phyloP scores from a whole-genome alignment of 768 basidiomycete genomes.

The Hirschioporus abietinus region DNA sequence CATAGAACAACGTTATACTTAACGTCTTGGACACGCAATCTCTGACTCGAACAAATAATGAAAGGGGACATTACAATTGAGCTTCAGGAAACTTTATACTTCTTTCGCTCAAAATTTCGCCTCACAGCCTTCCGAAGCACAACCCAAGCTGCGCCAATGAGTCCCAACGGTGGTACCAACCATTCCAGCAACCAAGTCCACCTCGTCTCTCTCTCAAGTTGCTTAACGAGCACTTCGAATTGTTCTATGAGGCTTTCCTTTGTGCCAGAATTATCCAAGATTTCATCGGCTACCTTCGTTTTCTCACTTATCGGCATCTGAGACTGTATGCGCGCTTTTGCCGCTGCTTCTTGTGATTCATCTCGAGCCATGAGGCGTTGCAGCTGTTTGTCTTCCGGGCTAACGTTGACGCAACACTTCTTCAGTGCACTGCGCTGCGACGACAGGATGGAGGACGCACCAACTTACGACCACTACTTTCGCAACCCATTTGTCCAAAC shows the following conservation, averaged over 20 bases:
- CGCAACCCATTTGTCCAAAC: slow-evolving; percentile 78
- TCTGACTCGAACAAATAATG: not conserved
- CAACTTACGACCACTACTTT: slow-evolving; percentile 88
- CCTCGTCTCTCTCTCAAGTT: slow-evolving; percentile 29
- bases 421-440: slow-evolving; percentile 2
- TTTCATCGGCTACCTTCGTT: slow-evolving; percentile 74
- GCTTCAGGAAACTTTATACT: not conserved
- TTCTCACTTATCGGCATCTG: slow-evolving; percentile 81
- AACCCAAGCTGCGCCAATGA: slow-evolving; percentile 41
- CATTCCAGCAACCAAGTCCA: slow-evolving; percentile 41
- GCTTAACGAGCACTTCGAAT: slow-evolving; percentile 38
- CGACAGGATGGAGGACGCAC: slow-evolving; percentile 36
- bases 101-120: not conserved
- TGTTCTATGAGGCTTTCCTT: slow-evolving; percentile 57
- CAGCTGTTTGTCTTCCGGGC: slow-evolving; percentile 80
- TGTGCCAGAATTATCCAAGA: slow-evolving; percentile 87
- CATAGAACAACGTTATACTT: too few relatives aligned
- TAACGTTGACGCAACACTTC: slow-evolving; percentile 25
- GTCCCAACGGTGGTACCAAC: slow-evolving; percentile 48
- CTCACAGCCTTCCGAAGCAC: slow-evolving; percentile 23
- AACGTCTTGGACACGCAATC: not conserved
- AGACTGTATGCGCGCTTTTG: slow-evolving; percentile 66
- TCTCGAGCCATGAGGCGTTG: slow-evolving; percentile 79
- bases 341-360: slow-evolving; percentile 56
- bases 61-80: not conserved